Evolutionary conservation across 768 basidiomycete genomes (phyloP).

Genomic region (Trametes cingulata): DNA sequence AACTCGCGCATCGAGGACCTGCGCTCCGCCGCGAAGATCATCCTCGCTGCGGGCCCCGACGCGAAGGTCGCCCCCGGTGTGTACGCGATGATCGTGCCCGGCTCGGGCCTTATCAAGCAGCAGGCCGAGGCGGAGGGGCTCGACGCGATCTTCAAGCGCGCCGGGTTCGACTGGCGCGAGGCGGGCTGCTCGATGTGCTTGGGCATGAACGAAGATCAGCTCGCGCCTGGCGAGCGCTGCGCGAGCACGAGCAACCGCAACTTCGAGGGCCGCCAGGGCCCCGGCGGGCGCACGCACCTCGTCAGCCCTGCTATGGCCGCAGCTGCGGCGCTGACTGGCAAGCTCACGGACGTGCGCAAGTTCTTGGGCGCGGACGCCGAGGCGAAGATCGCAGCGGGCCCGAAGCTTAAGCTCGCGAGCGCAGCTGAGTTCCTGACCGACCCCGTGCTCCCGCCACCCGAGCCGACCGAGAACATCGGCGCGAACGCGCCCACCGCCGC

Average conservation of each 20-base stretch:
- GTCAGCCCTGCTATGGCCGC: slow-evolving; percentile 71
- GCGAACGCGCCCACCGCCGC: not conserved
- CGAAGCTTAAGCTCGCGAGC: slow-evolving; percentile 68
- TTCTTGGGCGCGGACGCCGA: slow-evolving; percentile 39
- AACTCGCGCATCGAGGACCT: slow-evolving; percentile 69
- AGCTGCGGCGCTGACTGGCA: slow-evolving; percentile 60
- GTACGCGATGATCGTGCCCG: slow-evolving; percentile 68
- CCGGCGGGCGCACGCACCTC: slow-evolving; percentile 63
- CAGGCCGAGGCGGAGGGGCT: slow-evolving; percentile 68
- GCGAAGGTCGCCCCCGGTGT: slow-evolving; percentile 53
- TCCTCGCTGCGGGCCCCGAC: slow-evolving; percentile 50
- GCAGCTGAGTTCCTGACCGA: slow-evolving; percentile 79
- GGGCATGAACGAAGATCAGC: slow-evolving; percentile 71
- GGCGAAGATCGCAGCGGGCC: slow-evolving; percentile 30
- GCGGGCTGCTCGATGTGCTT: slow-evolving; percentile 74
- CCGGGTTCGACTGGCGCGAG: slow-evolving; percentile 70
- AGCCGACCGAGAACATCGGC: slow-evolving; percentile 29
- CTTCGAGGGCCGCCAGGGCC: slow-evolving; percentile 64
- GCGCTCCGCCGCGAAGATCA: slow-evolving; percentile 58
- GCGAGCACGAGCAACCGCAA: slow-evolving; percentile 67
- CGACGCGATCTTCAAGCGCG: slow-evolving; percentile 61
- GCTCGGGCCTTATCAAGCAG: slow-evolving; percentile 63
- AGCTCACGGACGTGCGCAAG: slow-evolving; percentile 60
- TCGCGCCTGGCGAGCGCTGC: slow-evolving; percentile 56
- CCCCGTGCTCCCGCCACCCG: slow-evolving; percentile 43